Conservation (phyloP, 176 grass and related monocot species). For the Saccharum spontaneum region DNA sequence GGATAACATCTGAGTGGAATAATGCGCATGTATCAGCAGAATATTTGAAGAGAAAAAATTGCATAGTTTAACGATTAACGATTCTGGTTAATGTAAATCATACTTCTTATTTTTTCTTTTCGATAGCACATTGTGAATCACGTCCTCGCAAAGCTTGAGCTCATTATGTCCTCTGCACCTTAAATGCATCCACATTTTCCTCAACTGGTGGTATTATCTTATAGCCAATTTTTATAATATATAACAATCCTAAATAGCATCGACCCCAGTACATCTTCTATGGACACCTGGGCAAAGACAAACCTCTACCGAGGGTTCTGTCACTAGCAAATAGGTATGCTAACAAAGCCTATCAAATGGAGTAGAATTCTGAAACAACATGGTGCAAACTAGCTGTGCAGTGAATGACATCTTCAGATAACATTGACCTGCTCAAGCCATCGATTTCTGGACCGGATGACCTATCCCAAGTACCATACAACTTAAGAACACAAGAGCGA, state of each 20-base stretch:
- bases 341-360: not conserved
- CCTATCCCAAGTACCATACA: not conserved
- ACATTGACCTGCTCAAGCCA: no score
- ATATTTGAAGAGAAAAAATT: not conserved
- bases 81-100: no score
- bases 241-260: not conserved
- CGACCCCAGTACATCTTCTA: no score
- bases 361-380: not conserved
- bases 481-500: not conserved
- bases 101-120: no score
- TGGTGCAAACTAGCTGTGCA: not conserved
- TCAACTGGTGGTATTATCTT: not conserved
- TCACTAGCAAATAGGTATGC: no score
- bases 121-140: no score
- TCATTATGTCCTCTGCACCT: no score
- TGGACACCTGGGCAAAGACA: not conserved
- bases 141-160: no score
- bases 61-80: not conserved
- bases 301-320: not conserved
- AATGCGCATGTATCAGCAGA: not conserved
- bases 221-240: not conserved
- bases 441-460: no score
- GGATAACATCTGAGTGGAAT: not conserved
- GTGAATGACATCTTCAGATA: no score
- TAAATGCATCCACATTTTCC: no score